Conservation (phyloP, 768 basidiomycete species). For the Lactarius evosmus region DNA sequence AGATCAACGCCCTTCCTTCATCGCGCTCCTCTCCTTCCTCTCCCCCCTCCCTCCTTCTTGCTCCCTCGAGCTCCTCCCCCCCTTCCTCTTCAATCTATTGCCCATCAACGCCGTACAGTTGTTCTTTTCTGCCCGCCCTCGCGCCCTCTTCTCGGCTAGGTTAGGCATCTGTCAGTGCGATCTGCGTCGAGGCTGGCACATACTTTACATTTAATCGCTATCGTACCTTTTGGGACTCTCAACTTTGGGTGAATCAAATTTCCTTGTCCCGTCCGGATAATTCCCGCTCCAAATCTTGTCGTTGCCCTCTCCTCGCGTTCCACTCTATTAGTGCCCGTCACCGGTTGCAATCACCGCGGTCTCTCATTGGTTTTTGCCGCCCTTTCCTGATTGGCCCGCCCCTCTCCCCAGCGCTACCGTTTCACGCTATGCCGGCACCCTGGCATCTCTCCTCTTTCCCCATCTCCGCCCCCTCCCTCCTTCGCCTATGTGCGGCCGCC, state of each 20-base stretch:
- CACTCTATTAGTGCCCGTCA: background rate
- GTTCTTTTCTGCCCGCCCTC: background rate
- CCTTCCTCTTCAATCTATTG: background rate
- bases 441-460: conserved; percentile 2
- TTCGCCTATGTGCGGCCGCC: conserved; percentile 3
- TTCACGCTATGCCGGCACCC: background rate
- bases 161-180: background rate
- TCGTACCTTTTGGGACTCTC: background rate
- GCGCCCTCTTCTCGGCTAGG: background rate
- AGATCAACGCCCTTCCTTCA: conserved; percentile 12
- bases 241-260: background rate
- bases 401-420: conserved; percentile 14
- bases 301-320: background rate
- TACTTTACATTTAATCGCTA: background rate
- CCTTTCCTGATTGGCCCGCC: conserved; percentile 1
- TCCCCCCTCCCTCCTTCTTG: background rate
- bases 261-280: conserved; percentile 14
- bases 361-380: conserved; percentile 14
- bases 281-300: conserved; percentile 7
- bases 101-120: background rate
- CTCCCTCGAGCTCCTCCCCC: background rate
- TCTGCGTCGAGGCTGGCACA: background rate
- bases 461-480: conserved; percentile 8
- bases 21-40: conserved; percentile 10
- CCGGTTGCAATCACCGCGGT: conserved; percentile 19